Evolutionary conservation across 305 asterid genomes (phyloP).

Genomic region (Striga hermonthica): DNA sequence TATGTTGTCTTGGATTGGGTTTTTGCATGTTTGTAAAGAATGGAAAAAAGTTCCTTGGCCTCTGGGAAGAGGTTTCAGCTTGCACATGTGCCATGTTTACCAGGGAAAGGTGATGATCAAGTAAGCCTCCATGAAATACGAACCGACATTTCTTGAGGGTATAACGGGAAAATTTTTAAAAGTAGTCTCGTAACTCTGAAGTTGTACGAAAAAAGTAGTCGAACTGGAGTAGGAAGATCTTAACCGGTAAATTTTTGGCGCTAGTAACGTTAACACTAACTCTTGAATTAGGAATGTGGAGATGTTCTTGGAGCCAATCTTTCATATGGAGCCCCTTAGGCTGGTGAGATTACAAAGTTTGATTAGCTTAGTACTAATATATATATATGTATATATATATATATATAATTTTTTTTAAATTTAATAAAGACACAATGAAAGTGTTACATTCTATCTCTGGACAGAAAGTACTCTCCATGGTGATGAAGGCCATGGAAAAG

Average conservation of each 20-base stretch:
- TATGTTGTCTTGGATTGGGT: not conserved
- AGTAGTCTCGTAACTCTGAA: no score
- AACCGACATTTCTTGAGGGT: no score
- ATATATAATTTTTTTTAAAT: not conserved
- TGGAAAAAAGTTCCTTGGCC: slow-evolving; percentile 48
- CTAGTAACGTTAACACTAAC: not conserved
- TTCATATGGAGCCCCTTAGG: slow-evolving; percentile 51
- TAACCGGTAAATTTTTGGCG: not conserved
- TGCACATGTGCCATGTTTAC: slow-evolving; percentile 58
- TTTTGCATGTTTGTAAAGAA: slow-evolving; percentile 32
- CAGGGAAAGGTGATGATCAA: slow-evolving; percentile 59
- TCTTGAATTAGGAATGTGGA: slow-evolving; percentile 53
- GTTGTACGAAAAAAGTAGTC: no score
- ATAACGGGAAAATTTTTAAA: no score
- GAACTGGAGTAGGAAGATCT: no score
- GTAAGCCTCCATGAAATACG: slow-evolving; percentile 31
- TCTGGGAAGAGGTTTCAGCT: slow-evolving; percentile 65
- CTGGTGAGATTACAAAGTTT: slow-evolving; percentile 43
- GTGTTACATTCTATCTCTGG: slow-evolving; percentile 19
- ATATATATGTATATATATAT: no score
- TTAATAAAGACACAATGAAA: not conserved
- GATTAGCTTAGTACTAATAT: not conserved
- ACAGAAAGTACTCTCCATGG: slow-evolving; percentile 45
- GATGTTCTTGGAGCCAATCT: slow-evolving; percentile 65
- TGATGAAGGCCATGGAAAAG: slow-evolving; percentile 41